These are phyloP conservation scores for Lachnum nothofagi DNA, from an alignment of 2,329 filamentous ascomycete genomes.

Conservation along the genomic window DNA sequence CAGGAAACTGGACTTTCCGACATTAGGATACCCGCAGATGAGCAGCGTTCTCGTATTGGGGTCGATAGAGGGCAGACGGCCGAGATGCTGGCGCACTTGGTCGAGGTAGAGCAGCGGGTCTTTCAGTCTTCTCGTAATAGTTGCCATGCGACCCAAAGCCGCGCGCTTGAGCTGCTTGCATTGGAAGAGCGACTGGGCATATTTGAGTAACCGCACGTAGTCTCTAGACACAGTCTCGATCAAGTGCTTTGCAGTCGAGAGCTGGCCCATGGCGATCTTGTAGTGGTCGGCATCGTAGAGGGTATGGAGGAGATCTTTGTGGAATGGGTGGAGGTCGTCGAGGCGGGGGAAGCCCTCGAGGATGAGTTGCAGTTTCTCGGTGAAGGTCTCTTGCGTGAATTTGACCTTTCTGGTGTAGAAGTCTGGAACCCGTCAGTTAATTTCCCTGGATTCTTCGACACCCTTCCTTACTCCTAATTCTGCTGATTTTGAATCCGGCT, in stretches of 20 bases:
- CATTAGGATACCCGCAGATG: slow-evolving; percentile 96
- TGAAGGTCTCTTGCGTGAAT: slow-evolving; percentile 94
- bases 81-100: slow-evolving; percentile 93
- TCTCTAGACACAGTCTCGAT: slow-evolving; percentile 95
- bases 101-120: slow-evolving; percentile 93
- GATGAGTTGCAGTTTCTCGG: slow-evolving; percentile 85
- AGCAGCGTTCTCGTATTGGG: slow-evolving; percentile 93
- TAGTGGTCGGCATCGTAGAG: slow-evolving; percentile 98
- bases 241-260: slow-evolving; percentile 91
- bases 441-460: slow-evolving; percentile 2
- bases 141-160: slow-evolving; percentile 95
- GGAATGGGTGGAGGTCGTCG: slow-evolving; percentile 93
- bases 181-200: slow-evolving; percentile 94
- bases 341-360: slow-evolving; percentile 89
- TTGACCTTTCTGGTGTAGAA: slow-evolving; percentile 99
- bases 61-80: slow-evolving; percentile 96
- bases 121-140: slow-evolving; percentile 88
- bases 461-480: slow-evolving; percentile 61
- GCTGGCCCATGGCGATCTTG: slow-evolving; percentile 89
- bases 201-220: slow-evolving; percentile 93
- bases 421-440: slow-evolving; percentile 42
- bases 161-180: slow-evolving; percentile 98
- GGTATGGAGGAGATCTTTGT: slow-evolving; percentile 81
- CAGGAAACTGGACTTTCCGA: slow-evolving; percentile 94
- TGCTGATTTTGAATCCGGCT: slow-evolving; percentile 89